Percentiles rank a stretch among this genome's conserved stretches.
phyloP scores from a whole-genome alignment of 2,329 filamentous ascomycete species.

The Aureobasidium sp. region DNA sequence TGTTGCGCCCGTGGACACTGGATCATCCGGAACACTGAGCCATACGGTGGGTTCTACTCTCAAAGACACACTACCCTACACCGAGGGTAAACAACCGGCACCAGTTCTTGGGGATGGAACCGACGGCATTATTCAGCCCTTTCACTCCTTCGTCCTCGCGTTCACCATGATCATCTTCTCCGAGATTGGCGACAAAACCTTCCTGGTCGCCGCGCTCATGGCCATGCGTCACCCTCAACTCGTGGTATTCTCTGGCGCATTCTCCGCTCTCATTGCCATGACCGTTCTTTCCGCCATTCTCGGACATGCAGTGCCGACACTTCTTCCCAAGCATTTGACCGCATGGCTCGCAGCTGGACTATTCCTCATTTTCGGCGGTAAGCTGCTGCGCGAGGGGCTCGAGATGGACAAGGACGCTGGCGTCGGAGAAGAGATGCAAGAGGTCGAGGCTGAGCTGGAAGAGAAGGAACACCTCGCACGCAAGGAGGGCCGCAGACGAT shows the following conservation, averaged over 20 bases:
- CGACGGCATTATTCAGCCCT: slow-evolving; percentile 62
- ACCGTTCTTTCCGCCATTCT: slow-evolving; percentile 87
- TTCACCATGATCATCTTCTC: slow-evolving; percentile 97
- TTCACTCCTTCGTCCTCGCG: slow-evolving; percentile 84
- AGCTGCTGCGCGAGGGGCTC: slow-evolving; percentile 64
- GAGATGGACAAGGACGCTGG: slow-evolving; percentile 85
- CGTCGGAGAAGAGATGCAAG: slow-evolving; percentile 93
- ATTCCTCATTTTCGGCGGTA: slow-evolving; percentile 66
- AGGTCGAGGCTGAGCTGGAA: slow-evolving; percentile 87
- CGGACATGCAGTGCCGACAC: slow-evolving; percentile 80
- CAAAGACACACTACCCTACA: slow-evolving; percentile 31
- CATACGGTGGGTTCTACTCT: slow-evolving; percentile 17
- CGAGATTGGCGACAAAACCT: slow-evolving; percentile 97
- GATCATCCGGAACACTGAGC: not conserved
- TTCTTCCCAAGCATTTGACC: slow-evolving; percentile 86
- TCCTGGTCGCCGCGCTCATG: slow-evolving; percentile 94
- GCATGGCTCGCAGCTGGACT: slow-evolving; percentile 76
- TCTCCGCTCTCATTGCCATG: slow-evolving; percentile 85
- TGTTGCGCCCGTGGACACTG: not conserved
- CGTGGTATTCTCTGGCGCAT: slow-evolving; percentile 91
- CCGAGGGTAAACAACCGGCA: slow-evolving; percentile 27
- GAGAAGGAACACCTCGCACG: slow-evolving; percentile 77
- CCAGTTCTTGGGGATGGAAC: slow-evolving; percentile 36
- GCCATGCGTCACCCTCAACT: slow-evolving; percentile 95
- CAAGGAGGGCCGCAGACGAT: slow-evolving; percentile 54